Evolutionary conservation across 495 filamentous ascomycete genomes (phyloP).

Genomic region (Aspergillus ellipticus): DNA sequence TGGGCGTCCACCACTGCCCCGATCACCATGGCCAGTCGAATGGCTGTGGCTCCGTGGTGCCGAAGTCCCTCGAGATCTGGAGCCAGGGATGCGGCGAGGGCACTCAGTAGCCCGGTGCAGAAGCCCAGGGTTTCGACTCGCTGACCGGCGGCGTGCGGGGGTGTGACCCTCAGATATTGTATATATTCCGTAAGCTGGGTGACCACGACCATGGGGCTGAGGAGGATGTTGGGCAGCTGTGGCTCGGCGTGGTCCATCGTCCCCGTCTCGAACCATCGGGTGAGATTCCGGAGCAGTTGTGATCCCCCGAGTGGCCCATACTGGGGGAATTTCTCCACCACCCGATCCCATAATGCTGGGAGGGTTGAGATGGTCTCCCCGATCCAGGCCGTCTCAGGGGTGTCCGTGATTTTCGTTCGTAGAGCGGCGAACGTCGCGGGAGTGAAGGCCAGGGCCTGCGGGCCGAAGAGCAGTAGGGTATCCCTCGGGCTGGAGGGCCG

Average conservation of each 20-base stretch:
- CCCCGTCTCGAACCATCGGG: not conserved
- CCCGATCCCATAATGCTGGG: not conserved
- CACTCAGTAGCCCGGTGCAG: constrained; percentile 36
- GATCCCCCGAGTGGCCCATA: not conserved
- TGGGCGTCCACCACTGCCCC: constrained; percentile 35
- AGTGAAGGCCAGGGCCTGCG: not conserved
- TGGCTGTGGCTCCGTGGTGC: constrained; percentile 25
- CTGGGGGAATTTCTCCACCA: not conserved
- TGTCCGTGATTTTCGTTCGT: not conserved
- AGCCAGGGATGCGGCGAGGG: constrained; percentile 30
- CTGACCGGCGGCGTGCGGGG: not conserved
- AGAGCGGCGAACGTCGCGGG: not conserved
- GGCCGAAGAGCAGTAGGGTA: constrained; percentile 1
- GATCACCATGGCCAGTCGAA: constrained; percentile 29
- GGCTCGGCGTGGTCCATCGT: not conserved
- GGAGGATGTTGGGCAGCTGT: constrained; percentile 23
- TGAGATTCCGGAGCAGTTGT: no score
- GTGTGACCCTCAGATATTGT: constrained; percentile 12
- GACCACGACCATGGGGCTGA: constrained; percentile 30
- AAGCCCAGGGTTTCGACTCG: constrained; percentile 32
- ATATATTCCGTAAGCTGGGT: constrained; percentile 28
- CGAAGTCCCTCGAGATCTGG: constrained; percentile 17
- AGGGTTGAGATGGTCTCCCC: not conserved
- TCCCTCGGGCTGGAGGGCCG: no score
- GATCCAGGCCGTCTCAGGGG: not conserved